Base-by-base conservation (phyloP, 176 grass and related monocot genomes). In the Echinochloa phyllopogon region DNA sequence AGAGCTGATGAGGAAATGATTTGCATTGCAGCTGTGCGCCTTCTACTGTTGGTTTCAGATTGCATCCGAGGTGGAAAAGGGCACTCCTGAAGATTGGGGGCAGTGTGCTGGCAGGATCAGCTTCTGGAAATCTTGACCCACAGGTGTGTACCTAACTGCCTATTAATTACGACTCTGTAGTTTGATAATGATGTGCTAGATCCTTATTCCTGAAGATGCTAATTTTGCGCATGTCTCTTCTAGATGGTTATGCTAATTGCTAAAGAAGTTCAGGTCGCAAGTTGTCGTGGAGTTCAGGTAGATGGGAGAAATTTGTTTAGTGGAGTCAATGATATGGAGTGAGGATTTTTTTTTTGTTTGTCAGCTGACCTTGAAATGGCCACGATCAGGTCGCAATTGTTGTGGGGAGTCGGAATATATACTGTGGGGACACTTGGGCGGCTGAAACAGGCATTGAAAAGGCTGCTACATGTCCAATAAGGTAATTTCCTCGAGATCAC, bases 331-430 rank as follows among this genome's bases (percentile, higher is more conserved):
- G 37, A 41, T 52, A 74, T 39, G 10, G 42, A 81, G 4, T 13
- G 53, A 33, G 1, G 29, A 33, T 33, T 33, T 33, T 49, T 70
- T 20, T 36, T 72, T 72, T 27, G 15, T 29, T 37, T 66, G 21
- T 81, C 56, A 40, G 20, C 42, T 56, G 25, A 70, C 8, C 38
- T 79, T 60, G n/a, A 43, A 42, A 82, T 68, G 79, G 80, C 15
- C 58, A 53, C 57, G 65, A 63, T 80, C 27, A 94, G 92, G 88
- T 91, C 44, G 88, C 92, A 20, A 76, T 91, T 88, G 83, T 91
- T 74, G 78, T 91, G 73, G 92, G 92, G 20, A 76, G 88, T 65
- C 84, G 53, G 84, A 94, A 94, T 94, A 86, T 88, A 63, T 91
- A 88, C 70, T 84, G 62, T 43, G 74, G 79, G 10, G 88, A 94